Conservation (phyloP, 129 eudicot species). For the Escallonia rubra region DNA sequence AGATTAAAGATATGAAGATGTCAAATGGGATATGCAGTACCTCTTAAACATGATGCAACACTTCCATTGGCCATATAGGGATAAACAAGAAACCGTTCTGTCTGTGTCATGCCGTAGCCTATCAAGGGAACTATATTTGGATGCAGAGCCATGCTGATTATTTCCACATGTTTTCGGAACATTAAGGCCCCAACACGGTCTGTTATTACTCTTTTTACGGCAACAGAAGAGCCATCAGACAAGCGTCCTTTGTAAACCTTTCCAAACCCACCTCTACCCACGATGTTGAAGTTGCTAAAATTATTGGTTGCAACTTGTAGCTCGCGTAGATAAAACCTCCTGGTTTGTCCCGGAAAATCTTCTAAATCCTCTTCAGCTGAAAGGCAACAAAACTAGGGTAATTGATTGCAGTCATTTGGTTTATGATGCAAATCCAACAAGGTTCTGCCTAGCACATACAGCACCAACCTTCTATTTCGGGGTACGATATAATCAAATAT, state of each 20-base stretch:
- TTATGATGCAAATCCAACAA: too few relatives aligned
- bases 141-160: conserved; percentile 70
- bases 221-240: conserved; percentile 58
- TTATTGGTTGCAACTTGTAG: conserved; percentile 60
- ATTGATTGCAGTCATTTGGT: too few relatives aligned
- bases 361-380: conserved; percentile 65
- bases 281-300: conserved; percentile 49
- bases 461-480: too few relatives aligned
- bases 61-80: conserved; percentile 65
- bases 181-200: conserved; percentile 57
- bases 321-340: conserved; percentile 53
- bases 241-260: conserved; percentile 62
- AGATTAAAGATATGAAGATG: background rate
- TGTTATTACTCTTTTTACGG: conserved; percentile 59
- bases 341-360: conserved; percentile 55
- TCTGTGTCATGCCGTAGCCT: conserved; percentile 68
- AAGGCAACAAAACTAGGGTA: background rate
- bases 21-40: conserved; percentile 10
- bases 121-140: conserved; percentile 53
- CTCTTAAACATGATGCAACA: conserved; percentile 72
- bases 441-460: too few relatives aligned
- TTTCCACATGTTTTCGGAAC: conserved; percentile 60
- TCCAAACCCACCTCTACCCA: conserved; percentile 64
- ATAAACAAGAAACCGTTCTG: conserved; percentile 59
- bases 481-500: too few relatives aligned